phyloP scores from a whole-genome alignment of 169 alveolate species.

The Plasmodium blacklocki region DNA sequence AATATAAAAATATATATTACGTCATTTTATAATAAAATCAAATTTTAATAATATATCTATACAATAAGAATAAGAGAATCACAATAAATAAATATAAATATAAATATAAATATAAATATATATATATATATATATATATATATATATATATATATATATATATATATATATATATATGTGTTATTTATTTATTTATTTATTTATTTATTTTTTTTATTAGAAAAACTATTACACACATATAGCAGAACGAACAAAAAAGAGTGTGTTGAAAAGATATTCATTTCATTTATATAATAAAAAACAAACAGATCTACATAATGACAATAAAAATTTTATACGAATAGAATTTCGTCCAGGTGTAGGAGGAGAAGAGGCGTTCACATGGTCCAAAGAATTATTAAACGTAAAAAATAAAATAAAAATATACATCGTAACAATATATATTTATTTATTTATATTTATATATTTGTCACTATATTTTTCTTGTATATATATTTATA shows the following conservation, averaged over 20 bases:
- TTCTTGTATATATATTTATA: not conserved
- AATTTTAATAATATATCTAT: no score
- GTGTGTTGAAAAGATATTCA: constrained; percentile 6
- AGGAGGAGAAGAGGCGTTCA: constrained; percentile 59
- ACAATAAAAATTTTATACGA: constrained; percentile 49
- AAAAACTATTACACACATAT: constrained; percentile 9
- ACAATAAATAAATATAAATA: no score
- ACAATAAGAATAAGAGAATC: no score
- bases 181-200: not conserved
- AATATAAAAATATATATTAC: no score
- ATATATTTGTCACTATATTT: no score
- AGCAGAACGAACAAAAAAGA: not conserved
- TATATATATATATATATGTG: not conserved
- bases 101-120: no score
- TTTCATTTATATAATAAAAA: constrained; percentile 17
- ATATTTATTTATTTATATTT: not conserved
- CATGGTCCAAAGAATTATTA: constrained; percentile 45
- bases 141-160: no score
- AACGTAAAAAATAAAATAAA: constrained; percentile 29
- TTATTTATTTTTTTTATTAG: constrained; percentile 23
- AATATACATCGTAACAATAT: not conserved
- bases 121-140: not conserved
- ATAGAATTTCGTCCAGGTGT: constrained; percentile 72
- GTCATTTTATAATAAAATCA: no score
- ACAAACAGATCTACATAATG: constrained; percentile 5